These are phyloP conservation scores for Fistulina hepatica DNA, from an alignment of 1,284 basidiomycete genomes.

Conservation along the genomic window DNA sequence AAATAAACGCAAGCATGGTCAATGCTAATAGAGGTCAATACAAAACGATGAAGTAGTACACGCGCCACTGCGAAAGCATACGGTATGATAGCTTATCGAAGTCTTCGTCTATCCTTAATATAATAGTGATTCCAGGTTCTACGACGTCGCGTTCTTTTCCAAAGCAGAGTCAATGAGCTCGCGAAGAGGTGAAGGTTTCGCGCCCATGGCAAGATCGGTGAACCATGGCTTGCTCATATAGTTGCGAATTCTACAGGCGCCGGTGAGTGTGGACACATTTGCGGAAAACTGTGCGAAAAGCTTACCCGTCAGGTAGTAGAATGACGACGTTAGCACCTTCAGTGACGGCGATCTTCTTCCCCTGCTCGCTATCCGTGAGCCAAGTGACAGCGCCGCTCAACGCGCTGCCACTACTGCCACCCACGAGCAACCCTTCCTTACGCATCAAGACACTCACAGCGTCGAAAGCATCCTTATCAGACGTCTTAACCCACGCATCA, in stretches of 20 bases:
- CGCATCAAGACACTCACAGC: conserved; percentile 76
- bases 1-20: too few species aligned
- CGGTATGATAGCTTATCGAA: background rate
- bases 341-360: conserved; percentile 55
- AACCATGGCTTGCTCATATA: conserved; percentile 95
- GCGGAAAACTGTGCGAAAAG: conserved; percentile 1
- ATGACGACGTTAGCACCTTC: conserved; percentile 82
- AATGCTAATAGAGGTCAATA: too few species aligned
- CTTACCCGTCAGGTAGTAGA: conserved; percentile 82
- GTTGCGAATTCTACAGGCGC: conserved; percentile 72
- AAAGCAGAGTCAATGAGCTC: conserved; percentile 37
- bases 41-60: too few species aligned
- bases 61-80: too few species aligned
- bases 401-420: conserved; percentile 85
- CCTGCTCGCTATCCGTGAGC: conserved; percentile 60
- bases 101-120: background rate
- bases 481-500: conserved; percentile 80
- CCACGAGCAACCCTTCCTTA: conserved; percentile 81
- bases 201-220: conserved; percentile 49
- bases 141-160: background rate
- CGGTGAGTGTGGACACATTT: background rate
- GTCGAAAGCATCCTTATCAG: conserved; percentile 73
- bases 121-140: background rate
- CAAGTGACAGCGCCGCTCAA: conserved; percentile 72
- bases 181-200: conserved; percentile 42